Evolutionary conservation across 768 basidiomycete genomes (phyloP).

Genomic region (Collybia mongolica): DNA sequence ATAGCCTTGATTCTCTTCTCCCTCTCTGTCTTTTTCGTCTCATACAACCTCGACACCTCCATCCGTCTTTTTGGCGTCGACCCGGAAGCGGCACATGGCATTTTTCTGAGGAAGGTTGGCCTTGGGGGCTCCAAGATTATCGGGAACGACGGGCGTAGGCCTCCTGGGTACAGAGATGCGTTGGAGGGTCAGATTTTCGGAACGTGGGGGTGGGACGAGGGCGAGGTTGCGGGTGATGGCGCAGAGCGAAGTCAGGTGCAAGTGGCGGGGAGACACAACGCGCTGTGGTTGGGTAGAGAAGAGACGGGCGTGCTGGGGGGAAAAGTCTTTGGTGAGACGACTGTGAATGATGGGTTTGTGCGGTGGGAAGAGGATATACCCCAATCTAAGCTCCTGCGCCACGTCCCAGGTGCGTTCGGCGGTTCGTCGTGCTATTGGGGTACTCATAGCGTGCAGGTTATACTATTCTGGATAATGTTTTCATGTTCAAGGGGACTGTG

Average conservation of each 20-base stretch:
- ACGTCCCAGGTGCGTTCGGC: slow-evolving; percentile 57
- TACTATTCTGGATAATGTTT: slow-evolving; percentile 82
- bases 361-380: slow-evolving; percentile 60
- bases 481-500: slow-evolving; percentile 68
- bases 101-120: slow-evolving; percentile 37
- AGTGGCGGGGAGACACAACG: slow-evolving; percentile 40
- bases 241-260: slow-evolving; percentile 43
- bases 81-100: slow-evolving; percentile 33
- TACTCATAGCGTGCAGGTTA: slow-evolving; percentile 50
- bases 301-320: slow-evolving; percentile 22
- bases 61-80: slow-evolving; percentile 51
- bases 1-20: slow-evolving; percentile 66
- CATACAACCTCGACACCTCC: slow-evolving; percentile 73
- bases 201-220: slow-evolving; percentile 65
- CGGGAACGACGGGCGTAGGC: slow-evolving; percentile 46
- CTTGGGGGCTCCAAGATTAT: slow-evolving; percentile 35
- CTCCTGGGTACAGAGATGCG: slow-evolving; percentile 50
- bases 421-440: background rate
- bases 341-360: slow-evolving; percentile 52
- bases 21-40: slow-evolving; percentile 62
- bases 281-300: slow-evolving; percentile 40
- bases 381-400: slow-evolving; percentile 52
- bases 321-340: slow-evolving; percentile 28
- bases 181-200: slow-evolving; percentile 69
- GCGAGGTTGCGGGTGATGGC: slow-evolving; percentile 56